Base-by-base conservation (phyloP, 2,329 filamentous ascomycete genomes). In the Massarina eburnea region DNA sequence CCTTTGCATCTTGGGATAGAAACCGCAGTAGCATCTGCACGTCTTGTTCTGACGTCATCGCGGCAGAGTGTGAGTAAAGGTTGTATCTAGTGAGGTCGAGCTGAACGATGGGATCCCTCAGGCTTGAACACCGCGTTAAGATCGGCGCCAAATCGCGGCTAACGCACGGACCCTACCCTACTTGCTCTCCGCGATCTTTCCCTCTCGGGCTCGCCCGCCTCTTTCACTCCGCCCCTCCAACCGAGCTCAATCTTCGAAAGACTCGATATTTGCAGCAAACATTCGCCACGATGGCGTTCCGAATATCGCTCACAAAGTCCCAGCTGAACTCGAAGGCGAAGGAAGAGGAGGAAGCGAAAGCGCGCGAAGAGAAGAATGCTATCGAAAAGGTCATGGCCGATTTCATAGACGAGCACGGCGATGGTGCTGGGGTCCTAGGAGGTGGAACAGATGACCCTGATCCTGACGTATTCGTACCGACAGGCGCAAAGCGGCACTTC, bases 1-100 rank as follows among this genome's bases (percentile, higher is more conserved):
- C 53, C 58, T 81, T 82, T 22, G 75, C 75, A 54, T 84, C 80
- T 64, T 81, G 76, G 1, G 77, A 78, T 19, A 84, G 67, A 52
- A 84, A 84, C 10, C 80, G 77, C 26, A 84, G 68, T 12, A 83
- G 62, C 12, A 66, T 55, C 58, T 78, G 75, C 4, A 77, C 55
- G 34, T 75, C 68, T 15, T 59, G 55, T 24, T 64, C 48, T 3
- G 60, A 62, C n/a, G 67, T 45, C 67, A 71, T 71, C 27, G 17
- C 36, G 15, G 38, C 7, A 26, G 12, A 20, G n/a, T 21, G 4
- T 21, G 9, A 39, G 21, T 30, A 12, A n/a, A n/a, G n/a, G n/a
- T n/a, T n/a, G n/a, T n/a, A n/a, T n/a, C 9, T 38, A 29, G 39
- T 9, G 18, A 36, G 34, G 22, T 36, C 14, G 35, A 21, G 15